These are phyloP conservation scores for Paramarasmius palmivorus DNA, from an alignment of 1,284 basidiomycete species.

Conservation along the genomic window DNA sequence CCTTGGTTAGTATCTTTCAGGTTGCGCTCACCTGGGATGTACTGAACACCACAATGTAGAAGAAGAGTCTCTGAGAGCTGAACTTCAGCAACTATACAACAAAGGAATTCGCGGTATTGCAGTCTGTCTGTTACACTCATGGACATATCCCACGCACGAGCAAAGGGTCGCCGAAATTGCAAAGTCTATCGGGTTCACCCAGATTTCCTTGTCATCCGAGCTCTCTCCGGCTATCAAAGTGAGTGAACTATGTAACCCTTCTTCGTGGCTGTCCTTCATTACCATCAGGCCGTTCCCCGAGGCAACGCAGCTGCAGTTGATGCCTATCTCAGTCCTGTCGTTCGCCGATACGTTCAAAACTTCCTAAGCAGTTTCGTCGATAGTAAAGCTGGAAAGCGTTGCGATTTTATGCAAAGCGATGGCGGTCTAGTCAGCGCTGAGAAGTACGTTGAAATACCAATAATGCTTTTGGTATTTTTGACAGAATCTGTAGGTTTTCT, in stretches of 20 bases:
- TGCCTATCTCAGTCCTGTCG: slow-evolving; percentile 74
- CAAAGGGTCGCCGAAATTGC: slow-evolving; percentile 57
- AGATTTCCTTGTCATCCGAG: slow-evolving; percentile 66
- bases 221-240: slow-evolving; percentile 31
- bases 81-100: slow-evolving; percentile 51
- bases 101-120: slow-evolving; percentile 60
- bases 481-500: slow-evolving; percentile 60
- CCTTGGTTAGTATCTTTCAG: slow-evolving; percentile 38
- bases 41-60: slow-evolving; percentile 25
- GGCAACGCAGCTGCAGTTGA: slow-evolving; percentile 73
- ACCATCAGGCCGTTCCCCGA: slow-evolving; percentile 66
- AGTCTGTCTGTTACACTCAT: slow-evolving; percentile 66
- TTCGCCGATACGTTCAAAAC: slow-evolving; percentile 63
- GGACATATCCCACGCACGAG: slow-evolving; percentile 64
- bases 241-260: background rate
- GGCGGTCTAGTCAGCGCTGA: slow-evolving; percentile 58
- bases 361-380: slow-evolving; percentile 69
- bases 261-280: slow-evolving; percentile 40
- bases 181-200: slow-evolving; percentile 56
- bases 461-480: slow-evolving; percentile 31
- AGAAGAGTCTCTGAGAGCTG: slow-evolving; percentile 30
- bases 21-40: background rate
- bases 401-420: slow-evolving; percentile 77
- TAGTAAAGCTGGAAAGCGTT: slow-evolving; percentile 40
- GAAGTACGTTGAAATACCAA: background rate